Base-by-base conservation (phyloP, 208 protist genomes). In the Tritrichomonas foetus region DNA sequence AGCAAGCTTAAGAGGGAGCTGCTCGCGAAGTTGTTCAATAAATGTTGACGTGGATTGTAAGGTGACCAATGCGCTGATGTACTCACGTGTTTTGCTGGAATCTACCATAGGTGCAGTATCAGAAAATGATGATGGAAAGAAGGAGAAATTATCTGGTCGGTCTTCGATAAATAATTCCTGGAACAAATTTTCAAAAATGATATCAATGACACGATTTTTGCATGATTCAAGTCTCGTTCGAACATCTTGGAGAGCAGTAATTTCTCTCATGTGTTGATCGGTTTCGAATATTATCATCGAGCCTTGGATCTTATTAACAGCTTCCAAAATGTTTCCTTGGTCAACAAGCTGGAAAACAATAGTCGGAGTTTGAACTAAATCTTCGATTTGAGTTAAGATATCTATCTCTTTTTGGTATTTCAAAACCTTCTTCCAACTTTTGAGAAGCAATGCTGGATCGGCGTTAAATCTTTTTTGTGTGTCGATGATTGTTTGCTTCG, bases 331-430 rank as follows among this genome's bases (percentile, higher is more conserved):
- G 33, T 44, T 47, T n/a, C 69, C 69, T 47, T 78, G 25, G 1
- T 78, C 69, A 22, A 78, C 9, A 44, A 44, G 27, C 20, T 36
- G 36, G 36, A 44, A 47, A 47, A 44, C 25, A 78, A 78, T 78
- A n/a, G 33, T 20, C 20, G 69, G 36, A 44, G 36, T 44, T 44
- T 36, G 27, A 78, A 78, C 69, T 9, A 78, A 20, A 47, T 78
- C 8, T 44, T 78, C 36, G 36, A 78, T 44, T 36, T 47, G 33
- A 20, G 3, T 25, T 13, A 78, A 44, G 20, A 47, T 27, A n/a
- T 78, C 69, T 36, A 78, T 78, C 20, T 78, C 69, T 78, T 78
- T 78, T 20, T 78, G 33, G 20, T 44, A 47, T 78, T 78, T 78
- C 3, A 78, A 9, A 44, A 9, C 25, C 20, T 78, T 78, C 33